Base-by-base conservation (phyloP, 208 protist genomes). In the Kentomonas sorsogonicus region DNA sequence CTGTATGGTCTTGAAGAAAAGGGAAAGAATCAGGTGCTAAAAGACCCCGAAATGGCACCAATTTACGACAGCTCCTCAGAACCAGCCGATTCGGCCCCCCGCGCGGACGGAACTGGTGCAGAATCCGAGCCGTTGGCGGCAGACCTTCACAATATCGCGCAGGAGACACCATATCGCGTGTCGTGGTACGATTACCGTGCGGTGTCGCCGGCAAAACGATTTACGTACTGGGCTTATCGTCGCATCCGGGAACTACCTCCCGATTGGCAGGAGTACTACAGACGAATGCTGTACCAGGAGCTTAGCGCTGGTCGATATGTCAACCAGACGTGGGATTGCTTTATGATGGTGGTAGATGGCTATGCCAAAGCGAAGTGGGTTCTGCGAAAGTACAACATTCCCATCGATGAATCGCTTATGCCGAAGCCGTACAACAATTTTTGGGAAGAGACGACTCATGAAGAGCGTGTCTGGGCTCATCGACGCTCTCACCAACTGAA, bases 331-430 rank as follows among this genome's bases (percentile, higher is more conserved):
- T 94, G 84, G 84, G 84, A 94, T 59, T 84, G 79, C 63, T 94
- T 94, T 53, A 91, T 94, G 84, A 88, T 91, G 79, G 83, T 94
- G 34, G 83, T 94, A 0, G 84, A 94, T 58, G 88, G 88, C 1
- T 94, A 94, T 57, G 57, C 77, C 15, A 94, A 94, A 38, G 66
- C 59, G 3, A 94, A 91, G 53, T 94, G 88, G 88, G 78, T 94
- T 7, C 58, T 94, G 29, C 66, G 74, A 25, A 94, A 94, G 53
- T 94, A 89, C 53, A 72, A 73, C 44, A 61, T 92, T 0, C 33
- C 55, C 26, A 63, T 89, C 22, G 88, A 94, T 53, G 82, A 89
- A 55, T 81, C 57, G 47, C 67, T 86, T 11, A 94, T 94, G 60
- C 88, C 79, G 15, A 67, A 66, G 23, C 88, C 88, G 1, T 94